A percentile compares a stretch with the other conserved stretches of the same genome.
Conservation (phyloP, 116 monocot species). For the Papilionanthe hybrid region DNA sequence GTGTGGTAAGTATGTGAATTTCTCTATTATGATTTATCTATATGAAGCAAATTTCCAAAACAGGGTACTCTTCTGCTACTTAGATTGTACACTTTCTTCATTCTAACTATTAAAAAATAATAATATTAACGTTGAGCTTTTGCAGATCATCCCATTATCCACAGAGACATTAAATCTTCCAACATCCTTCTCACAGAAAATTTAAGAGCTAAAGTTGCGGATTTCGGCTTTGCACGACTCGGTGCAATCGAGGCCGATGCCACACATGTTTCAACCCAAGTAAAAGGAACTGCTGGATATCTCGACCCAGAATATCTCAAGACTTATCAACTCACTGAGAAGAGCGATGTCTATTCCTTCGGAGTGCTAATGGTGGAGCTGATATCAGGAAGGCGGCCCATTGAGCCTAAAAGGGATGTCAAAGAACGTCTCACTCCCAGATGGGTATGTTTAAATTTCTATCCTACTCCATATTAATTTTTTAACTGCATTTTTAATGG, state of each 20-base stretch:
- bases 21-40: no score
- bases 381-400: constrained; percentile 57
- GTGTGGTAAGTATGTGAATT: no score
- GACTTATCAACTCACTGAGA: constrained; percentile 76
- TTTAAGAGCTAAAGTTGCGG: constrained; percentile 82
- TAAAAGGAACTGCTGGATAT: constrained; percentile 94
- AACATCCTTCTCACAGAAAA: constrained; percentile 83
- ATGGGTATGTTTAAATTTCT: constrained; percentile 44
- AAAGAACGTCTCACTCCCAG: constrained; percentile 52
- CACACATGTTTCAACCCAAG: constrained; percentile 78
- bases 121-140: not conserved
- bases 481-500: not conserved
- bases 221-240: constrained; percentile 82
- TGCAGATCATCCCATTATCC: constrained; percentile 87
- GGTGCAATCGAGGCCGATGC: constrained; percentile 38
- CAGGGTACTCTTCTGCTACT: not conserved
- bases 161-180: constrained; percentile 79
- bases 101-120: not conserved
- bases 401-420: constrained; percentile 50
- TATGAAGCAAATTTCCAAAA: not conserved
- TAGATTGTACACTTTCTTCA: not conserved
- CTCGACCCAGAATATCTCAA: constrained; percentile 80
- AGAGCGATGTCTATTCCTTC: constrained; percentile 88
- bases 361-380: constrained; percentile 79
- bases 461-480: not conserved